These are phyloP conservation scores for Myrica gale DNA, from an alignment of 306 rosid species.

Conservation along the genomic window DNA sequence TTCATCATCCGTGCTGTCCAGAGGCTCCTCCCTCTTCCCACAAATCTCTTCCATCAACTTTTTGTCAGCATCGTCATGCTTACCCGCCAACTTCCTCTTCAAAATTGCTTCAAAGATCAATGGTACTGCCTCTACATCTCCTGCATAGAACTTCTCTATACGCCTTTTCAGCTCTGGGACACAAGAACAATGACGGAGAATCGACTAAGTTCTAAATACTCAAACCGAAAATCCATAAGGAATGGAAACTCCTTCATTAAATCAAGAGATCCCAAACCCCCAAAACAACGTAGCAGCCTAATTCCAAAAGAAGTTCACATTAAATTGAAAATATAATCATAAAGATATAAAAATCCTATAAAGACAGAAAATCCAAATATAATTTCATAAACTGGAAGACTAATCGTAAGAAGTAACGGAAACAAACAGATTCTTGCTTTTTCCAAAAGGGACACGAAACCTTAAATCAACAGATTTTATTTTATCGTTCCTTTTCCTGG, in stretches of 20 bases:
- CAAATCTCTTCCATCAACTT: slow-evolving; percentile 57
- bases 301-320: neutral
- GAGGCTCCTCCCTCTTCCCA: slow-evolving; percentile 29
- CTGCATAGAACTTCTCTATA: slow-evolving; percentile 52
- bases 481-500: neutral
- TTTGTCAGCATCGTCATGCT: slow-evolving; percentile 50
- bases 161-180: slow-evolving; percentile 55
- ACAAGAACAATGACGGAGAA: neutral
- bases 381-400: neutral
- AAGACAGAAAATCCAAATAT: neutral
- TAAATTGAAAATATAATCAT: neutral
- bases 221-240: neutral
- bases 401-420: neutral
- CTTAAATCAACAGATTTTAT: neutral
- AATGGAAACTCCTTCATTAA: neutral
- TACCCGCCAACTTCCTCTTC: slow-evolving; percentile 54
- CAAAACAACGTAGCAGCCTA: neutral
- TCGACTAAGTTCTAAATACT: neutral
- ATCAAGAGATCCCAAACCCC: neutral
- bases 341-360: neutral
- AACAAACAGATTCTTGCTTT: neutral
- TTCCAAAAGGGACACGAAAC: neutral
- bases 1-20: slow-evolving; percentile 31
- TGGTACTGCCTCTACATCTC: slow-evolving; percentile 61
- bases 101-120: slow-evolving; percentile 66